Evolutionary conservation across 306 rosid genomes (phyloP), one percentile per base, ranked within the genome.

Genomic region (Prosopis cineraria): DNA sequence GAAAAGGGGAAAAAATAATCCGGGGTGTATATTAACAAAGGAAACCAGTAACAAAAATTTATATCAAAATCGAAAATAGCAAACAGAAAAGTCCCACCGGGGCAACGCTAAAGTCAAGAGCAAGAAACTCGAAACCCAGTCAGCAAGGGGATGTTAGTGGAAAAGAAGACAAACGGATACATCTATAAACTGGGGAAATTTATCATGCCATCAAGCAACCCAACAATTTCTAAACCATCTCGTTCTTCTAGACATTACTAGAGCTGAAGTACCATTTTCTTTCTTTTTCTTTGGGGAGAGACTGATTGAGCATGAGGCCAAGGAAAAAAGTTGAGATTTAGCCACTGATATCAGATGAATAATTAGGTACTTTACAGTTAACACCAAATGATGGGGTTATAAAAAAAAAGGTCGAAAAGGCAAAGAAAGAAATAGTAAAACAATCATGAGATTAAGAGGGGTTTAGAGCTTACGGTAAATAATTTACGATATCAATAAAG

Each of bases 311-410:
- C 40, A 17, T 17, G 53, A 11, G 56, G 41, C 40, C 11, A 73
- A 71, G 63, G 52, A 84, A 36, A 33, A 70, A 67, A 79, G 73
- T 11, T 3, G 7, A 58, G 60, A 58, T 69, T 75, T 75, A 67
- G 34, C 36, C 16, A 68, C 9, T 58, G 79, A 36, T 12, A 66
- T 37, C 2, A 64, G 65, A 66, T 40, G 79, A 66, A 82, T 80
- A 60, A 80, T 83, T 69, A 68, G 31, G 24, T 20, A 69, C 89
- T 86, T 83, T 77, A 76, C 27, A n/a, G n/a, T n/a, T n/a, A n/a
- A n/a, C n/a, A 30, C 44, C 31, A 69, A 60, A 68, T 73, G 69
- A 82, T 77, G 75, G 73, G 80, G 68, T 78, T 74, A 50, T 63
- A 34, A 62, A 50, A 64, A 76, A 45, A 72, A n/a, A n/a, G n/a